Evolutionary conservation across 169 alveolate species (phyloP).

Genomic region (Eimeria praecox): DNA sequence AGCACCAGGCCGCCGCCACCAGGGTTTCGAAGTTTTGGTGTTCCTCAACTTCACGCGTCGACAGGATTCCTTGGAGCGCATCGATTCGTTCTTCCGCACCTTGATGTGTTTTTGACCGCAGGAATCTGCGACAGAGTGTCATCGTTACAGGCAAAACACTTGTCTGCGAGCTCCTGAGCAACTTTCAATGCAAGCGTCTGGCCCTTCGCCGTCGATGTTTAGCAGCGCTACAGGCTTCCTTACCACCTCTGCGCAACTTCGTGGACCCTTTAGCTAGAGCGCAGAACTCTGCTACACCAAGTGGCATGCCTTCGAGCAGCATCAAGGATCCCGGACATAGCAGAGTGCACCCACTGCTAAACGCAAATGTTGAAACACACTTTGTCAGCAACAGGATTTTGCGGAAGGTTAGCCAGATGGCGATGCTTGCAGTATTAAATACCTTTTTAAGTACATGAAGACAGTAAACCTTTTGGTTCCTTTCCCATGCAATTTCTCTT

Average conservation of each 20-base stretch:
- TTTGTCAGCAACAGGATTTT: constrained; percentile 71
- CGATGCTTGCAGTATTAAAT: background rate
- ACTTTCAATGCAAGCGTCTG: constrained; percentile 72
- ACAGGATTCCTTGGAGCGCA: background rate
- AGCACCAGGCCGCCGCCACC: background rate
- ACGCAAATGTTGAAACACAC: constrained; percentile 54
- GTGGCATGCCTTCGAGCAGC: background rate
- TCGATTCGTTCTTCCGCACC: background rate
- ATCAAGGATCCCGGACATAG: background rate
- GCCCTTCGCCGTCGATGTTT: constrained; percentile 37
- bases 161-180: constrained; percentile 64
- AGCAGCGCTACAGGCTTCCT: constrained; percentile 29
- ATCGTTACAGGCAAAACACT: constrained; percentile 71
- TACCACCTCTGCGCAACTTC: background rate
- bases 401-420: constrained; percentile 42
- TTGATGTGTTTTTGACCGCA: background rate
- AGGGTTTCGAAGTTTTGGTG: background rate
- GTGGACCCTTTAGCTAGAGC: background rate
- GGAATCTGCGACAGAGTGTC: constrained; percentile 74
- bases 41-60: background rate
- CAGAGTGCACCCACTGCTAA: background rate
- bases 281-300: background rate
- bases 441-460: background rate
- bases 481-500: background rate
- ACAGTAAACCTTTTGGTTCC: background rate